phyloP scores from a whole-genome alignment of 2,329 filamentous ascomycete genomes.

The Pestalotiopsis sp. region DNA sequence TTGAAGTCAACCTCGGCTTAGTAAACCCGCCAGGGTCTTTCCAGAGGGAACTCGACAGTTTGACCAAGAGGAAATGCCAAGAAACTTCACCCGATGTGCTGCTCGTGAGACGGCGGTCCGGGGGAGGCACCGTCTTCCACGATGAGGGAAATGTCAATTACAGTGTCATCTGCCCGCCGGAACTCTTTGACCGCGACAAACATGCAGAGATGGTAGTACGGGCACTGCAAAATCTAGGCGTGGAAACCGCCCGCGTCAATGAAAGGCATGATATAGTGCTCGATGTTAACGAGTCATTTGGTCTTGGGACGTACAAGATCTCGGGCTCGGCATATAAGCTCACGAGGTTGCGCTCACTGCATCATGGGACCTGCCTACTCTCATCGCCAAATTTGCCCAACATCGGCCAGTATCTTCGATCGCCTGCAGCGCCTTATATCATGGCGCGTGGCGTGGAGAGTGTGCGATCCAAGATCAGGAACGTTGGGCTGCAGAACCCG shows the following conservation, averaged over 20 bases:
- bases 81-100: conserved; percentile 33
- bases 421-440: conserved; percentile 77
- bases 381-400: conserved; percentile 71
- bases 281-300: conserved; percentile 13
- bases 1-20: conserved; percentile 76
- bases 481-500: conserved; percentile 61
- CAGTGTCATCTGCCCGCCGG: conserved; percentile 82
- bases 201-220: conserved; percentile 92
- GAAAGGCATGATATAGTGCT: conserved; percentile 87
- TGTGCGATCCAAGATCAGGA: conserved; percentile 81
- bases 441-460: conserved; percentile 87
- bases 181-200: conserved; percentile 77
- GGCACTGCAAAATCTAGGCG: conserved; percentile 67
- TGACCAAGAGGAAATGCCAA: conserved; percentile 18
- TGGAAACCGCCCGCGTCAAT: conserved; percentile 72
- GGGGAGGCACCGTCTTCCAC: conserved; percentile 93
- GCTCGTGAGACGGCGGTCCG: conserved; percentile 82
- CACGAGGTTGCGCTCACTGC: conserved; percentile 76
- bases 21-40: conserved; percentile 38
- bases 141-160: conserved; percentile 94
- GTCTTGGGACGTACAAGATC: conserved; percentile 66
- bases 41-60: conserved; percentile 10
- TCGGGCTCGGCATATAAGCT: conserved; percentile 96
- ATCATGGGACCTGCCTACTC: conserved; percentile 91
- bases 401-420: conserved; percentile 72